Conservation (phyloP, 1,284 basidiomycete species). For the Marasmius sp. region DNA sequence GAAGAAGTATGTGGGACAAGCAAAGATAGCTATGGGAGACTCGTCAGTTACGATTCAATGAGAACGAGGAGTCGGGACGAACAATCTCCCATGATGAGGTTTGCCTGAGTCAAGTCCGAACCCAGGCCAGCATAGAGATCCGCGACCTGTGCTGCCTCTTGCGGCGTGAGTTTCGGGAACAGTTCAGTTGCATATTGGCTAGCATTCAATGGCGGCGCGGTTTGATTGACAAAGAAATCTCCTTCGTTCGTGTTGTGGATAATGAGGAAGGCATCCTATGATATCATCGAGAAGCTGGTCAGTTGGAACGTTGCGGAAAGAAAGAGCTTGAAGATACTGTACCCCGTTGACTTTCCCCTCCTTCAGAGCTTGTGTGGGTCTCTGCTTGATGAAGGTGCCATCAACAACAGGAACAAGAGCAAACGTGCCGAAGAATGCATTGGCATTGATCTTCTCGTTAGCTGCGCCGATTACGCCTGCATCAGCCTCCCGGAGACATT, state of each 20-base stretch:
- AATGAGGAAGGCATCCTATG: neutral
- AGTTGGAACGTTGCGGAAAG: neutral
- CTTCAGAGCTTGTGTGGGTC: constrained; percentile 26
- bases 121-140: constrained; percentile 7
- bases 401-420: constrained; percentile 36
- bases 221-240: neutral
- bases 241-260: neutral
- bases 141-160: constrained; percentile 3
- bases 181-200: constrained; percentile 8
- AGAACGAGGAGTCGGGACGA: neutral
- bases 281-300: neutral
- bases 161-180: constrained; percentile 21
- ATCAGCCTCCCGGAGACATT: constrained; percentile 22
- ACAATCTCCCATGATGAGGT: constrained; percentile 31
- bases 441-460: constrained; percentile 22
- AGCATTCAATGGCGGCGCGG: neutral
- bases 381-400: constrained; percentile 30
- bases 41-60: constrained; percentile 5
- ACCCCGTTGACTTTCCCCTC: constrained; percentile 26
- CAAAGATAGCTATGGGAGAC: constrained; percentile 18
- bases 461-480: constrained; percentile 18
- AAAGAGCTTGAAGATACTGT: neutral
- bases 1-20: constrained; percentile 23
- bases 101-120: constrained; percentile 4
- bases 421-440: constrained; percentile 27